Percentiles rank a stretch among this genome's conserved stretches.
Conservation (phyloP, 768 basidiomycete species). For the Lentinula sp. region DNA sequence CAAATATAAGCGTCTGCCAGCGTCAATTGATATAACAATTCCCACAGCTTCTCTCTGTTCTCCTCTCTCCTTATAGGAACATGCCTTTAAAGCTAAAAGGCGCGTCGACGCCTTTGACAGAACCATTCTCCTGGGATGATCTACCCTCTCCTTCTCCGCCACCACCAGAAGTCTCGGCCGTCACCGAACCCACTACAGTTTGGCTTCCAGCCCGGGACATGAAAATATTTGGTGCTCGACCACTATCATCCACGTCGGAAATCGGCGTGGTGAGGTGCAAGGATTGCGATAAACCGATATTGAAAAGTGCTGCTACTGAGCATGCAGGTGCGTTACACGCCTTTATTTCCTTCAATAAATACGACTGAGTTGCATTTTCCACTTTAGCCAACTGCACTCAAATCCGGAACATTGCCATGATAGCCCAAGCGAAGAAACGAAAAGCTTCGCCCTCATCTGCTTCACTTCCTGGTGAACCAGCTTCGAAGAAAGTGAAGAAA, state of each 20-base stretch:
- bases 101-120: conserved; percentile 1
- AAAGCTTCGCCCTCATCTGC: conserved; percentile 74
- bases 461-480: conserved; percentile 38
- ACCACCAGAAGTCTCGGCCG: conserved; percentile 29
- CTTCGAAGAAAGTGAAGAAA: conserved; percentile 59
- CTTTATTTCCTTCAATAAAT: not conserved
- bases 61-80: not conserved
- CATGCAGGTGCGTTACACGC: conserved; percentile 56
- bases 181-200: conserved; percentile 72
- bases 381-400: conserved; percentile 4
- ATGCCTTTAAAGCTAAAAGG: conserved; percentile 5
- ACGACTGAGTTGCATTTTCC: conserved; percentile 6
- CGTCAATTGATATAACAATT: not conserved
- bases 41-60: not conserved
- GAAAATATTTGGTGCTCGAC: conserved; percentile 79
- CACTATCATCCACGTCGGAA: conserved; percentile 54
- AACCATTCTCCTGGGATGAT: not conserved
- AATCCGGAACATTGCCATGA: conserved; percentile 5
- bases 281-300: conserved; percentile 76
- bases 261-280: conserved; percentile 69
- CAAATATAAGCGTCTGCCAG: not conserved
- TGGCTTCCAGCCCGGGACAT: conserved; percentile 85
- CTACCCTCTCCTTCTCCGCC: conserved; percentile 24
- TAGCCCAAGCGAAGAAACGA: conserved; percentile 53
- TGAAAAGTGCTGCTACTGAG: conserved; percentile 68